These are phyloP conservation scores for Wolfiporia cocos DNA, from an alignment of 1,284 basidiomycete genomes.

Conservation along the genomic window DNA sequence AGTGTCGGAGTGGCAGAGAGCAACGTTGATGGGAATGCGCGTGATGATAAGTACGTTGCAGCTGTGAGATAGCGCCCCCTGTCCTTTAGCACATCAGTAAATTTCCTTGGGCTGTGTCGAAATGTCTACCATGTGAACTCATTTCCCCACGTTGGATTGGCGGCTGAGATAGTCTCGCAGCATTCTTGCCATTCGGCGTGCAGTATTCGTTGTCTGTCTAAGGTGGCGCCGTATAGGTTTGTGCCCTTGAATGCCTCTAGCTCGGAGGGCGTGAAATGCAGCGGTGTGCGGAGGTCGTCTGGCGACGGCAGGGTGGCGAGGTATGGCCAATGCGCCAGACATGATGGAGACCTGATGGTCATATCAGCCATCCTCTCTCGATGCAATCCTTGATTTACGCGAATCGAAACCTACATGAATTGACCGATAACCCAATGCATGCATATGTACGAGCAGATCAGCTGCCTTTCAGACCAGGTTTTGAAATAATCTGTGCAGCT, in stretches of 20 bases:
- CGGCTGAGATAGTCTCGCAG: conserved; percentile 29
- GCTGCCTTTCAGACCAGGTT: conserved; percentile 63
- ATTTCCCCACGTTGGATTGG: conserved; percentile 38
- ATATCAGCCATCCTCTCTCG: neutral
- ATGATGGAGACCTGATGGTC: conserved; percentile 12
- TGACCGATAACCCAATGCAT: conserved; percentile 59
- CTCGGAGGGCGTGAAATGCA: conserved; percentile 68
- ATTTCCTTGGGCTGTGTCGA: neutral
- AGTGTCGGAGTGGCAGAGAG: conserved; percentile 54
- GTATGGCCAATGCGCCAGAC: conserved; percentile 55
- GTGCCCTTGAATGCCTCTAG: conserved; percentile 64
- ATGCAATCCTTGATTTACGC: neutral
- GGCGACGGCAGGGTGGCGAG: conserved; percentile 57
- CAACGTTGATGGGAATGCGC: conserved; percentile 83
- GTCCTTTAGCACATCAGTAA: conserved; percentile 3
- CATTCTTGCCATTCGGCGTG: conserved; percentile 53
- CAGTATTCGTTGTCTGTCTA: conserved; percentile 58
- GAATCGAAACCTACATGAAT: conserved; percentile 16
- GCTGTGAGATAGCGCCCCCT: conserved; percentile 72
- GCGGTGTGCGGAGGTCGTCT: conserved; percentile 59
- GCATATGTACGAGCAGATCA: conserved; percentile 64
- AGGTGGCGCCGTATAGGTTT: conserved; percentile 71
- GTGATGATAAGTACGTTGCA: conserved; percentile 75
- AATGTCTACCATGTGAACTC: conserved; percentile 61
- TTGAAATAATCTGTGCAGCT: conserved; percentile 19